These are phyloP conservation scores for Marasmius fiardii DNA, from an alignment of 1,284 basidiomycete genomes.

Conservation along the genomic window DNA sequence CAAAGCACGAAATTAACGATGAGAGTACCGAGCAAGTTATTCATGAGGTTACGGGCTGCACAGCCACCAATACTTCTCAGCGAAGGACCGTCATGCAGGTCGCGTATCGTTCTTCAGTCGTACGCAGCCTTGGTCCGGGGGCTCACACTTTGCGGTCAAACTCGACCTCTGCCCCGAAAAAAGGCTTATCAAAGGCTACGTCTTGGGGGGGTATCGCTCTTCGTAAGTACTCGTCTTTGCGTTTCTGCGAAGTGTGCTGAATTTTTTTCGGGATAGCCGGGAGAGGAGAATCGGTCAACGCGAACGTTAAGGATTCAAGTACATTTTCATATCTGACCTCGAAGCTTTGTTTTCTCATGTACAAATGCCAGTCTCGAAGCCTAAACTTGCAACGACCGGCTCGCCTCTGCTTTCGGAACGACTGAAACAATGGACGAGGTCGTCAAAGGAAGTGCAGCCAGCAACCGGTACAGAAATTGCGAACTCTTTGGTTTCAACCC, in stretches of 20 bases:
- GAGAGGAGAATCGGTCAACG: conserved; percentile 9
- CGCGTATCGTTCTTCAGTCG: conserved; percentile 11
- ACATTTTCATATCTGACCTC: too few relatives aligned
- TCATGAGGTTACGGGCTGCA: conserved; percentile 29
- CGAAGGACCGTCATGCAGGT: conserved; percentile 15
- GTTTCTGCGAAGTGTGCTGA: not conserved
- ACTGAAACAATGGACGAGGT: not conserved
- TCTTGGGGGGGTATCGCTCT: conserved; percentile 32
- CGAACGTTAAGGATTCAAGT: not conserved
- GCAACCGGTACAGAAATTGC: too few relatives aligned
- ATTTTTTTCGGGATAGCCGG: conserved; percentile 15
- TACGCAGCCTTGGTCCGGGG: conserved; percentile 4
- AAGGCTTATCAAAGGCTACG: conserved; percentile 3
- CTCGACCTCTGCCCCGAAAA: conserved; percentile 17
- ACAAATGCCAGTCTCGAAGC: not conserved
- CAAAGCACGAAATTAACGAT: conserved; percentile 68
- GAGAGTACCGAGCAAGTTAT: conserved; percentile 50
- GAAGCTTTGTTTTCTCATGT: not conserved
- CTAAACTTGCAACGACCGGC: not conserved
- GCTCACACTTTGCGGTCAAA: conserved; percentile 14
- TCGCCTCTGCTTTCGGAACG: not conserved
- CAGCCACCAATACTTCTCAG: conserved; percentile 11
- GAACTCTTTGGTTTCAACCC: too few relatives aligned
- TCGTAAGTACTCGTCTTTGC: conserved; percentile 23
- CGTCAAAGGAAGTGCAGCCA: not conserved